phyloP scores from a whole-genome alignment of 257 asterid genomes.

The Solanum gandarillasii region DNA sequence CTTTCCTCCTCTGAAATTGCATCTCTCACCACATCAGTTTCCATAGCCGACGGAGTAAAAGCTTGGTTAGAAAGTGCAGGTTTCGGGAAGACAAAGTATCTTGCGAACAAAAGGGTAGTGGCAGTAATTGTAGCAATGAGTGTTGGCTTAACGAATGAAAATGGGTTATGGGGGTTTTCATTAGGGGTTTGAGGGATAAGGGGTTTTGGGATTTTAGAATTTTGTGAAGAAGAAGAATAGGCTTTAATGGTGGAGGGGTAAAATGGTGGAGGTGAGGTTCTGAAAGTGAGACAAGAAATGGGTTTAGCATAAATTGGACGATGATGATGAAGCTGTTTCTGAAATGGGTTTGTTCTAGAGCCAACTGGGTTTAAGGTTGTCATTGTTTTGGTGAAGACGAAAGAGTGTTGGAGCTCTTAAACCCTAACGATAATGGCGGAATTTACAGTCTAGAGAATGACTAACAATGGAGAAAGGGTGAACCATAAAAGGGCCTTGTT shows the following conservation, averaged over 20 bases:
- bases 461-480: background rate
- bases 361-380: conserved; percentile 10
- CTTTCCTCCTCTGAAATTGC: conserved; percentile 26
- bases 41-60: conserved; percentile 17
- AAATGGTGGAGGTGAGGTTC: conserved; percentile 1
- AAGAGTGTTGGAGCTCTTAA: background rate
- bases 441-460: background rate
- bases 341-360: conserved; percentile 5
- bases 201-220: background rate
- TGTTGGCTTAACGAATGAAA: conserved; percentile 9
- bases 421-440: background rate
- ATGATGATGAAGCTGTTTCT: conserved; percentile 2
- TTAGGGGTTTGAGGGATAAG: background rate
- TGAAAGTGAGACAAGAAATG: conserved; percentile 16
- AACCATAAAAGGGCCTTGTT: no score
- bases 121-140: conserved; percentile 20
- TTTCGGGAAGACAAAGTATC: conserved; percentile 1
- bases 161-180: background rate
- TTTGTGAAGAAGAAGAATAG: background rate
- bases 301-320: conserved; percentile 13
- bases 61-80: conserved; percentile 10
- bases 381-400: conserved; percentile 2
- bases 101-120: conserved; percentile 12
- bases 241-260: background rate
- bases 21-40: conserved; percentile 17